Evolutionary conservation across 164 flowering plant species (phyloP).

Genomic region (Paratinospora sagittata): DNA sequence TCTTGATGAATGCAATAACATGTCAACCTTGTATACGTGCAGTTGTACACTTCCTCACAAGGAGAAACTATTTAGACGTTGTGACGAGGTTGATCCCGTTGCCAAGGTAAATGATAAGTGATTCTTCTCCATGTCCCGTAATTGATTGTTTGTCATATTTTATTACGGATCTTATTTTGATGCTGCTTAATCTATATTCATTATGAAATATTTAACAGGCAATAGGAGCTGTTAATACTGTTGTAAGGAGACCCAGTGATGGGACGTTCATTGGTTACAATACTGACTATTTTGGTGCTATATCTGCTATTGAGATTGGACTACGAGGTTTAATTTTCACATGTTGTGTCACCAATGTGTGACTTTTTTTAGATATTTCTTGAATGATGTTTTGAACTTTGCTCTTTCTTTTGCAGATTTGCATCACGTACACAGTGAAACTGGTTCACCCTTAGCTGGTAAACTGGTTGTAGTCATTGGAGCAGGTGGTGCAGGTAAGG

Average conservation of each 20-base stretch:
- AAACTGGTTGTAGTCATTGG: constrained; percentile 87
- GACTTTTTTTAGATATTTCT: background rate
- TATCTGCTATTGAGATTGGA: constrained; percentile 81
- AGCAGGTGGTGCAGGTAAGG: constrained; percentile 99
- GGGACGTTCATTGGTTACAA: constrained; percentile 79
- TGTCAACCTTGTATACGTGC: constrained; percentile 18
- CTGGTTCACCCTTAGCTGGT: constrained; percentile 68
- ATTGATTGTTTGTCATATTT: background rate
- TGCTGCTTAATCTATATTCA: constrained; percentile 3
- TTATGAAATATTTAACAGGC: constrained; percentile 35
- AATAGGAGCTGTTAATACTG: constrained; percentile 88
- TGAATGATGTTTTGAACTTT: background rate
- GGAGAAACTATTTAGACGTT: constrained; percentile 68
- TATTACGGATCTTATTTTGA: background rate
- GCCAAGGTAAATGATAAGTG: constrained; percentile 56
- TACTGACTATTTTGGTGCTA: constrained; percentile 85
- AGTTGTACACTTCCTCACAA: constrained; percentile 95
- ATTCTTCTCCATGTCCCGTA: background rate
- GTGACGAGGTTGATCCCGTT: constrained; percentile 85
- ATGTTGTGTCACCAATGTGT: background rate
- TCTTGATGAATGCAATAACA: background rate
- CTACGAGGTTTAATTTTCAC: constrained; percentile 49
- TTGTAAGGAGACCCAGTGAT: constrained; percentile 61
- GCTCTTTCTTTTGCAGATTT: constrained; percentile 33
- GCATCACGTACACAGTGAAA: constrained; percentile 13